These are phyloP conservation scores for Citrus glauca DNA, from an alignment of 345 rosid genomes.

Conservation along the genomic window DNA sequence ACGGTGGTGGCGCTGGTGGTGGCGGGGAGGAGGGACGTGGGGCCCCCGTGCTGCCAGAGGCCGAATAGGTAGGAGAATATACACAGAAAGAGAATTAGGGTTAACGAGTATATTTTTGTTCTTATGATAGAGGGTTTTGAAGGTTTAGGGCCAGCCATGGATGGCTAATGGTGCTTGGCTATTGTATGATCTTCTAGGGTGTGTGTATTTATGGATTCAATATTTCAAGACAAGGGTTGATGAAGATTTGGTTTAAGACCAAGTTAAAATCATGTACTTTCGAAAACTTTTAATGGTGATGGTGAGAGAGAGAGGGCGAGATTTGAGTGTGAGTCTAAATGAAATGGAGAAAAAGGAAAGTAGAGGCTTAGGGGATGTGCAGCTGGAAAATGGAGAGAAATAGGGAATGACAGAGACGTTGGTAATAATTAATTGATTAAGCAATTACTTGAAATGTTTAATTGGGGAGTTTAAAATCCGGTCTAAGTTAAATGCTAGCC, in stretches of 20 bases:
- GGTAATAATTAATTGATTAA: background rate
- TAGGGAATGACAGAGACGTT: background rate
- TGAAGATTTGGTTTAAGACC: background rate
- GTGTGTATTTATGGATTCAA: background rate
- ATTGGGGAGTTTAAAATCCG: too few species aligned
- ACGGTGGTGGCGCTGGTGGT: background rate
- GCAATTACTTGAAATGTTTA: background rate
- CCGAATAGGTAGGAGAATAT: conserved; percentile 40
- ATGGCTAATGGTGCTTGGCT: background rate
- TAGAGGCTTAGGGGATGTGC: background rate
- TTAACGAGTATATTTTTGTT: conserved; percentile 10
- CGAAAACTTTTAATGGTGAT: background rate
- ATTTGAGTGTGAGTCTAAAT: too few species aligned
- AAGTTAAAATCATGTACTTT: conserved; percentile 8
- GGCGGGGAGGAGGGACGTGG: background rate
- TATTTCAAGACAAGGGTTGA: background rate
- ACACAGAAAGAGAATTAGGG: conserved; percentile 37
- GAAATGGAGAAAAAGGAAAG: too few species aligned
- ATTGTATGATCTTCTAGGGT: background rate
- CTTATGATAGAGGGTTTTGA: conserved; percentile 15
- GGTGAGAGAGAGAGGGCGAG: background rate
- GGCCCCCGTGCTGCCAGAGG: conserved; percentile 20
- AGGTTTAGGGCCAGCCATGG: conserved; percentile 31
- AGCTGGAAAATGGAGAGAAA: background rate
- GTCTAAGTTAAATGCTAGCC: too few species aligned